Evolutionary conservation across 768 basidiomycete species (phyloP).

Genomic region (Chlorophyllum brunneum): DNA sequence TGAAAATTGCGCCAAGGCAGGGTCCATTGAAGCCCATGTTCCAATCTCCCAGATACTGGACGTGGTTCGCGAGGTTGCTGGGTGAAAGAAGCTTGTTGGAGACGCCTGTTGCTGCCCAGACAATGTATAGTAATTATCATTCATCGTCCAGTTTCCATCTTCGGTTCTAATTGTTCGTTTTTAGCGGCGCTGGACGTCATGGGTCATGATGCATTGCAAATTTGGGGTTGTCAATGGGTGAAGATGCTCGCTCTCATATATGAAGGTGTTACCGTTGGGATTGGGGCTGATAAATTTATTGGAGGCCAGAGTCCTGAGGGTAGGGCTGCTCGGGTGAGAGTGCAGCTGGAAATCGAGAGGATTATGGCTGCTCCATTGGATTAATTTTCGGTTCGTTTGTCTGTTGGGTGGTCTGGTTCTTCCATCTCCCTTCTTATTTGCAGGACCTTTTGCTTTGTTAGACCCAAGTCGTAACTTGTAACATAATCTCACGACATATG

Average conservation of each 20-base stretch:
- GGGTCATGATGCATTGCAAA: slow-evolving; percentile 51
- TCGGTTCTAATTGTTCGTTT: slow-evolving; percentile 11
- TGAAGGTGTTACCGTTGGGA: slow-evolving; percentile 54
- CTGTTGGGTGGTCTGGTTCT: too few species aligned
- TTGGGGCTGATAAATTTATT: slow-evolving; percentile 11
- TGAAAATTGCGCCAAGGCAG: slow-evolving; percentile 39
- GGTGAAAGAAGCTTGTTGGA: slow-evolving; percentile 47
- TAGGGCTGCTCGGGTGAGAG: slow-evolving; percentile 14
- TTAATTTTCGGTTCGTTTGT: too few species aligned
- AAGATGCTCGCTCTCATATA: slow-evolving; percentile 68
- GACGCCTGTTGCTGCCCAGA: slow-evolving; percentile 57
- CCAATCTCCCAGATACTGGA: slow-evolving; percentile 65
- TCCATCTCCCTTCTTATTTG: too few species aligned
- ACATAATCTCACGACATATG: too few species aligned
- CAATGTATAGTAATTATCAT: slow-evolving; percentile 58
- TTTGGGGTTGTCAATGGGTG: slow-evolving; percentile 80
- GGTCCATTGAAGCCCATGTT: slow-evolving; percentile 50
- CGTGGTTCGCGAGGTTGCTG: slow-evolving; percentile 65
- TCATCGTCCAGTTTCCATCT: slow-evolving; percentile 4
- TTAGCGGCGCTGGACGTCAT: slow-evolving; percentile 71
- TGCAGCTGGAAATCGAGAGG: slow-evolving; percentile 16
- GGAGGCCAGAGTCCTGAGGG: slow-evolving; percentile 15
- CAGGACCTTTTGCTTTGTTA: too few species aligned
- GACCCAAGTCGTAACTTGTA: too few species aligned
- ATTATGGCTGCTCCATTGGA: slow-evolving; percentile 6